A percentile compares a stretch with the other conserved stretches of the same genome.
These are phyloP conservation scores for Phytophthora quininea DNA, from an alignment of 352 stramenopile genomes.

Conservation along the genomic window DNA sequence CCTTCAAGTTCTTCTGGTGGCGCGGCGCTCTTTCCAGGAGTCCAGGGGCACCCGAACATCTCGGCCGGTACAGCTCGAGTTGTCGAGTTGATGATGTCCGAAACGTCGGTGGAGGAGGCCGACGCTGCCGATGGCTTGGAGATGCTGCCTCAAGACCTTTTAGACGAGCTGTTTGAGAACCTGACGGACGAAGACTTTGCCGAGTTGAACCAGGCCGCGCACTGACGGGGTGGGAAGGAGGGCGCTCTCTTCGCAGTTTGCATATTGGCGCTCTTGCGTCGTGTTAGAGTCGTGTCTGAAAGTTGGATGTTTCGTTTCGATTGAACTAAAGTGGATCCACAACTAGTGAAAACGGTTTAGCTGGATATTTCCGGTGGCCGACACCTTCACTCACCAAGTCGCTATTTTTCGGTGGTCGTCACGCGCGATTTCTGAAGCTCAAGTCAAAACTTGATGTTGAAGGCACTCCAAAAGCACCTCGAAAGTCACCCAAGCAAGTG, in stretches of 20 bases:
- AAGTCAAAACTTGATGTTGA: background rate
- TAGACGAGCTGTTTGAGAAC: constrained; percentile 30
- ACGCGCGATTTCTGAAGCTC: background rate
- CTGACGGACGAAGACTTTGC: constrained; percentile 29
- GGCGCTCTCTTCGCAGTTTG: too few relatives aligned
- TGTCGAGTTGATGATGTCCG: constrained; percentile 27
- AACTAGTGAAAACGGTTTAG: background rate
- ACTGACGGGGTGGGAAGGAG: too few relatives aligned
- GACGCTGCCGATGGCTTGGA: constrained; percentile 22
- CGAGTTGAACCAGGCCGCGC: constrained; percentile 12
- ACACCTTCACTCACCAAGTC: background rate
- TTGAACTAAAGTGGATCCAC: too few relatives aligned
- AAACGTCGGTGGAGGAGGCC: constrained; percentile 17
- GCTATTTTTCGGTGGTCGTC: background rate
- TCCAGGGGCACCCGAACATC: constrained; percentile 4
- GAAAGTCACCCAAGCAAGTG: too few relatives aligned
- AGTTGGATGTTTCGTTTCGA: too few relatives aligned
- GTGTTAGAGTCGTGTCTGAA: too few relatives aligned
- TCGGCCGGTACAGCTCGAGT: constrained; percentile 14
- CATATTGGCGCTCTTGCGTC: too few relatives aligned
- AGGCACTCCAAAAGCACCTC: too few relatives aligned
- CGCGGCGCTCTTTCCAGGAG: background rate
- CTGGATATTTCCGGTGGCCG: background rate
- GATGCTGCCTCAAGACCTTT: constrained; percentile 28
- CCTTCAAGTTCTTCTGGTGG: background rate